These are phyloP conservation scores for Salix viminalis DNA, from an alignment of 345 rosid genomes.

Conservation along the genomic window DNA sequence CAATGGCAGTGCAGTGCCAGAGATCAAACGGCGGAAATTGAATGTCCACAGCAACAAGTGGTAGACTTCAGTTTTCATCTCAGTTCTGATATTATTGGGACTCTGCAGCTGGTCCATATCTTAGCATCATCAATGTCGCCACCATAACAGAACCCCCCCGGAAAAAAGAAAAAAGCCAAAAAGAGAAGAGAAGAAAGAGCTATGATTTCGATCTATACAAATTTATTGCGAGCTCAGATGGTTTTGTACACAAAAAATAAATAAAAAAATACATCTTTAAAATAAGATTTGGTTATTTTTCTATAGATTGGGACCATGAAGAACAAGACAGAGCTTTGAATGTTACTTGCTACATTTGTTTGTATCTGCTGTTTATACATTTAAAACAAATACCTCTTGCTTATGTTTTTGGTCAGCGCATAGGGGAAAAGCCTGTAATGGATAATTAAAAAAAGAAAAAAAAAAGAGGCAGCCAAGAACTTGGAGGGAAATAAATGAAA, in stretches of 20 bases:
- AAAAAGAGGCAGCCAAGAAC: neutral
- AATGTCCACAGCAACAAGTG: constrained; percentile 19
- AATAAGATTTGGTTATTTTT: neutral
- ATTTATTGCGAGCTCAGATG: neutral
- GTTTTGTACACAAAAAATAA: no score
- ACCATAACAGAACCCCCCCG: neutral
- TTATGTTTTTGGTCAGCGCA: constrained; percentile 12
- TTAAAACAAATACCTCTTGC: neutral
- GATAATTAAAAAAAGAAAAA: neutral
- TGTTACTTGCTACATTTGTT: constrained; percentile 1
- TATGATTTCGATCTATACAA: neutral
- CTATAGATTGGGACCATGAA: constrained; percentile 5
- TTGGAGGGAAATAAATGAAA: constrained; percentile 12
- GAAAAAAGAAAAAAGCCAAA: neutral
- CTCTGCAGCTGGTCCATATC: constrained; percentile 1
- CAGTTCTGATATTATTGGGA: neutral
- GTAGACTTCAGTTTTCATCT: neutral
- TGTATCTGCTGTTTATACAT: constrained; percentile 3
- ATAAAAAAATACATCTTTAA: neutral
- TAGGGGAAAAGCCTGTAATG: neutral
- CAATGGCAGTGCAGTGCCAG: constrained; percentile 13
- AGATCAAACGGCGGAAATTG: constrained; percentile 27
- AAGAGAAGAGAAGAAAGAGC: neutral
- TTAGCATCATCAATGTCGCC: constrained; percentile 25
- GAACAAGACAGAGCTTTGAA: constrained; percentile 18